Percentiles rank a stretch among this genome's conserved stretches.
These are phyloP conservation scores for Aspergillus sp. DNA, from an alignment of 2,329 filamentous ascomycete species.

Conservation along the genomic window DNA sequence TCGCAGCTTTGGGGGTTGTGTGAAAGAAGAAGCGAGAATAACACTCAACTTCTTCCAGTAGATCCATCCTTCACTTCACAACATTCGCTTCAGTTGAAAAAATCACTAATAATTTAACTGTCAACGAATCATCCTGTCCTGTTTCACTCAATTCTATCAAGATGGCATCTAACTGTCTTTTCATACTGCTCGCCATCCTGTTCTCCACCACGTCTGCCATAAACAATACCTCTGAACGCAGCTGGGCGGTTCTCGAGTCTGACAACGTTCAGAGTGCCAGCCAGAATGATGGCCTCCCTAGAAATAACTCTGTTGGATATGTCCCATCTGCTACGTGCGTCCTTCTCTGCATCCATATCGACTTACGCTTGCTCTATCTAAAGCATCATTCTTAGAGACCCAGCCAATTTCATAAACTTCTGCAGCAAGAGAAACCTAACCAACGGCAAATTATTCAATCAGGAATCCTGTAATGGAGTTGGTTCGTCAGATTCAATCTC, in stretches of 20 bases:
- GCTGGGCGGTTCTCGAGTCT: conserved; percentile 5
- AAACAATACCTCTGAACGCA: not conserved
- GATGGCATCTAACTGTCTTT: not conserved
- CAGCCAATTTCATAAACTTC: conserved; percentile 11
- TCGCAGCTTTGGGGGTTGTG: too few relatives aligned
- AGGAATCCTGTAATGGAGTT: conserved; percentile 5
- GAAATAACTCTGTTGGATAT: conserved; percentile 4
- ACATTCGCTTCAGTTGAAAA: too few relatives aligned
- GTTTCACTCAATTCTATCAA: not conserved
- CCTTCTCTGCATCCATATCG: not conserved
- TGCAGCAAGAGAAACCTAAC: conserved; percentile 1
- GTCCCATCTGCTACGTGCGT: conserved; percentile 4
- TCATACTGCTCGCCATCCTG: not conserved
- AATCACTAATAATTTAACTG: too few relatives aligned
- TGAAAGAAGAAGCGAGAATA: too few relatives aligned
- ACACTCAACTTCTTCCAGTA: too few relatives aligned
- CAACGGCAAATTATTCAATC: not conserved
- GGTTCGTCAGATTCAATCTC: not conserved
- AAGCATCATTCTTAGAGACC: not conserved
- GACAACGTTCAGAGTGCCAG: conserved; percentile 8
- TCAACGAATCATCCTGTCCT: too few relatives aligned
- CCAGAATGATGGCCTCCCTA: conserved; percentile 5
- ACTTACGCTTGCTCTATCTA: too few relatives aligned
- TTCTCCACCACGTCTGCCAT: not conserved
- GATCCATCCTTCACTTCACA: too few relatives aligned